Conservation (phyloP, 2,329 filamentous ascomycete species). For the Nemania bipapillata region DNA sequence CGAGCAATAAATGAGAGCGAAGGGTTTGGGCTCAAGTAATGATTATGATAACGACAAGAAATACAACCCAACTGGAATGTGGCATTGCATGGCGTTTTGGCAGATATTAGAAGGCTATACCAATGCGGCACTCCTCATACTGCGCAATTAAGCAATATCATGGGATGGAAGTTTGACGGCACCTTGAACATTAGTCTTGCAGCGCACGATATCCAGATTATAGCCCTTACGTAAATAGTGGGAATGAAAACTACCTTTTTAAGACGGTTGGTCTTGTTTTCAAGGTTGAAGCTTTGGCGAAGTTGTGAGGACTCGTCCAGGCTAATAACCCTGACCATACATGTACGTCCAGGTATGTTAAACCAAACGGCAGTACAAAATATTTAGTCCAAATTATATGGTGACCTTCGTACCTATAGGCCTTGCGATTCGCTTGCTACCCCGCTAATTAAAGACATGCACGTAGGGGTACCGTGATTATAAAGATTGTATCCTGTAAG, state of each 20-base stretch:
- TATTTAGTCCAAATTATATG: no score
- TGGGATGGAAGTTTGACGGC: not conserved
- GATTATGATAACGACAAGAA: conserved; percentile 36
- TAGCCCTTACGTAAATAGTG: not conserved
- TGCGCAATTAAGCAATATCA: conserved; percentile 10
- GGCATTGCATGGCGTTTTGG: conserved; percentile 38
- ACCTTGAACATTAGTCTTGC: conserved; percentile 22
- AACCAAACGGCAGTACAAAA: no score
- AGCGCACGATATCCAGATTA: conserved; percentile 5
- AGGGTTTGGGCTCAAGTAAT: conserved; percentile 77
- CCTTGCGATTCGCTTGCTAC: no score
- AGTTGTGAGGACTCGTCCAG: not conserved
- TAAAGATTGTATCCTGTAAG: no score
- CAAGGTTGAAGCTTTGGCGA: not conserved
- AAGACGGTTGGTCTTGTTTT: conserved; percentile 1
- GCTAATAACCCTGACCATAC: no score
- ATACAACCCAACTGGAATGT: conserved; percentile 18
- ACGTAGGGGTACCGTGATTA: no score
- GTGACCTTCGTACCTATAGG: no score
- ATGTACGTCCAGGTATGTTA: no score
- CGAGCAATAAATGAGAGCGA: conserved; percentile 88
- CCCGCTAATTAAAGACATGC: no score
- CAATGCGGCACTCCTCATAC: not conserved
- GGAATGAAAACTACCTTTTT: not conserved
- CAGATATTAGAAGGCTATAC: conserved; percentile 14